phyloP scores from a whole-genome alignment of 106 monocot species.

The Allium cepa region DNA sequence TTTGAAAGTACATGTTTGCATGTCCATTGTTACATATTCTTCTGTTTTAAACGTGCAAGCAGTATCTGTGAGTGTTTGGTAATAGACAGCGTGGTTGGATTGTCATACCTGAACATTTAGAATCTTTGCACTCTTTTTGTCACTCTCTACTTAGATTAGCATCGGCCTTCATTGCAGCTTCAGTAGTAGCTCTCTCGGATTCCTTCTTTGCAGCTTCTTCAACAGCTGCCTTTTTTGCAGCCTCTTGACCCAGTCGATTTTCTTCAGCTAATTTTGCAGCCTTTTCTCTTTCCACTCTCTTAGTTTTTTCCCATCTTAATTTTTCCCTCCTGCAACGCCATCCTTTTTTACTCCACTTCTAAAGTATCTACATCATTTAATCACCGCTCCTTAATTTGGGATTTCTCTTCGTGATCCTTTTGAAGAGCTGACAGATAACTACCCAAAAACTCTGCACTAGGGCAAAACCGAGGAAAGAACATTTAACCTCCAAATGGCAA shows the following conservation, averaged over 20 bases:
- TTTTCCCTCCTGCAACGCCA: conserved; percentile 64
- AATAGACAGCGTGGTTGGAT: too few species aligned
- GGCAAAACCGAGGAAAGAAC: background rate
- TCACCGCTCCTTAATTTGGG: conserved; percentile 67
- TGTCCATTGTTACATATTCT: too few species aligned
- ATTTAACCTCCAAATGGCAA: too few species aligned
- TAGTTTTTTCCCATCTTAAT: conserved; percentile 51
- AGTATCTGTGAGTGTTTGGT: too few species aligned
- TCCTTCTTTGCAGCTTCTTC: conserved; percentile 47
- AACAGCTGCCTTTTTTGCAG: conserved; percentile 20
- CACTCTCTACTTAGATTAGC: too few species aligned
- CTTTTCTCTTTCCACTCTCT: conserved; percentile 44
- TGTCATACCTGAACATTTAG: too few species aligned
- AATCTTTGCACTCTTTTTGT: too few species aligned
- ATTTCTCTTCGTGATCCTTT: conserved; percentile 85
- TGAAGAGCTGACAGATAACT: conserved; percentile 66
- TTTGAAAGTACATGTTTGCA: too few species aligned
- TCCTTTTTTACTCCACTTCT: conserved; percentile 75
- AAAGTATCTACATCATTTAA: conserved; percentile 83
- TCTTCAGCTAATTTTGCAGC: conserved; percentile 53
- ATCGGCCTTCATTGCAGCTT: conserved; percentile 11
- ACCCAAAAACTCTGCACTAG: conserved; percentile 68
- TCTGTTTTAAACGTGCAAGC: too few species aligned
- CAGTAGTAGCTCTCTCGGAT: conserved; percentile 24
- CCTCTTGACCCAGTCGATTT: conserved; percentile 40